Percentiles rank a stretch among this genome's conserved stretches.
phyloP scores from a whole-genome alignment of 1,284 basidiomycete species.

The Cerrena zonata region DNA sequence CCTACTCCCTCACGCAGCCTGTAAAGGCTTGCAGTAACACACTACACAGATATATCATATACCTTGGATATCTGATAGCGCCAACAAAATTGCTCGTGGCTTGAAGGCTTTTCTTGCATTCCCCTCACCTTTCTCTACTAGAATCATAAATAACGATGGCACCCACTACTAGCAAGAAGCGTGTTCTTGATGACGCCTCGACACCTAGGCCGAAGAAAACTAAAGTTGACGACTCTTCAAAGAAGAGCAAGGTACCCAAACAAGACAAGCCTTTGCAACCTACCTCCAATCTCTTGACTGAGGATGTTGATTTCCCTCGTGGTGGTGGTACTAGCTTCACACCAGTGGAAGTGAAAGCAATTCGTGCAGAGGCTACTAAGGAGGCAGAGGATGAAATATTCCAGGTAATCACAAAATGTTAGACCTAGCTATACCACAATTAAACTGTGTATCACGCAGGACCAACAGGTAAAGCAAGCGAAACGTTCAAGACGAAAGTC shows the following conservation, averaged over 20 bases:
- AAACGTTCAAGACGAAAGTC: constrained; percentile 52
- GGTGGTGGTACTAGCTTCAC: constrained; percentile 83
- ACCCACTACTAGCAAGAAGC: constrained; percentile 41
- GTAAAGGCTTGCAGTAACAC: neutral
- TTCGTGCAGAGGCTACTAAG: constrained; percentile 76
- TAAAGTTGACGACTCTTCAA: constrained; percentile 31
- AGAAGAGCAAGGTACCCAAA: constrained; percentile 21
- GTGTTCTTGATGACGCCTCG: constrained; percentile 48
- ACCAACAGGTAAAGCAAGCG: constrained; percentile 28
- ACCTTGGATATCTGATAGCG: neutral
- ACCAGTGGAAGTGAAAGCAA: constrained; percentile 84
- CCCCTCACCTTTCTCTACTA: neutral
- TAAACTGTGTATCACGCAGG: constrained; percentile 25
- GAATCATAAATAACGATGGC: constrained; percentile 2
- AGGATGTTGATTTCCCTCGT: constrained; percentile 91
- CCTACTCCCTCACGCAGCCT: neutral
- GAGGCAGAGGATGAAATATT: constrained; percentile 82
- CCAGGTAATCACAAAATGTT: constrained; percentile 35
- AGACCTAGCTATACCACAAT: neutral
- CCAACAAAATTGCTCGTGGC: no score
- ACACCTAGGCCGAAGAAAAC: constrained; percentile 52
- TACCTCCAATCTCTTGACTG: constrained; percentile 43
- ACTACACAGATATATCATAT: no score
- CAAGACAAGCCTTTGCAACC: constrained; percentile 20
- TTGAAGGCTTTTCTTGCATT: neutral